Evolutionary conservation across 1,139 yeast species (phyloP).

Genomic region (Tardiomyces digboiensis): DNA sequence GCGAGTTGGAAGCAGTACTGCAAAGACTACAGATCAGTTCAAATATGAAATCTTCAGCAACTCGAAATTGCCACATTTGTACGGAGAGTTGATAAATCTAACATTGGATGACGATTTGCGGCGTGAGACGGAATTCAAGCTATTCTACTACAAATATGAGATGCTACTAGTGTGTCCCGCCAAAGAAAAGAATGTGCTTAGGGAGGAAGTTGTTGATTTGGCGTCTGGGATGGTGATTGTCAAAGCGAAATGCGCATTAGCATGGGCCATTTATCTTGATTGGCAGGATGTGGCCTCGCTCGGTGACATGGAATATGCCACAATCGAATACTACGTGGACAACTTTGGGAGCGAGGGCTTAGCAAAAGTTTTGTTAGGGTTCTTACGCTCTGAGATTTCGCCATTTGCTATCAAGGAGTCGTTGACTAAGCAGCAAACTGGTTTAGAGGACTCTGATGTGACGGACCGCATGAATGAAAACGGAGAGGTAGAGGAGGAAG

Average conservation of each 20-base stretch:
- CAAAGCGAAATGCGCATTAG: conserved; percentile 46
- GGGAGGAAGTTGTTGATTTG: conserved; percentile 42
- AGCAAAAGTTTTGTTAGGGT: conserved; percentile 40
- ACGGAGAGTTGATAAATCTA: conserved; percentile 44
- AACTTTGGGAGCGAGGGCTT: conserved; percentile 55
- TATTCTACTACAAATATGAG: conserved; percentile 47
- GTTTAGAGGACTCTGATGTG: conserved; percentile 16
- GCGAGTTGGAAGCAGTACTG: conserved; percentile 15
- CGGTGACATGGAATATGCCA: conserved; percentile 38
- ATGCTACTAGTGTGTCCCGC: conserved; percentile 40
- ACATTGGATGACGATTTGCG: conserved; percentile 55
- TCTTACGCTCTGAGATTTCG: conserved; percentile 52
- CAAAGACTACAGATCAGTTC: conserved; percentile 32
- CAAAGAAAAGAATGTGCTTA: conserved; percentile 33
- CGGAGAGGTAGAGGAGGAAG: conserved; percentile 19
- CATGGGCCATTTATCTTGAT: conserved; percentile 74
- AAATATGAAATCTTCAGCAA: conserved; percentile 42
- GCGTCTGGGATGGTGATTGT: conserved; percentile 69
- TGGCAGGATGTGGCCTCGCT: conserved; percentile 55
- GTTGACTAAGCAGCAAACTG: conserved; percentile 5
- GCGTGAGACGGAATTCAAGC: conserved; percentile 47
- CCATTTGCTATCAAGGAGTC: conserved; percentile 35
- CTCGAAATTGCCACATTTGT: conserved; percentile 45
- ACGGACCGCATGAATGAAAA: conserved; percentile 17
- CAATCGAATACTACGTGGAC: conserved; percentile 41